Percentiles rank a stretch among this genome's conserved stretches.
phyloP scores from a whole-genome alignment of 208 protist species.

The Crithidia acanthocephali region DNA sequence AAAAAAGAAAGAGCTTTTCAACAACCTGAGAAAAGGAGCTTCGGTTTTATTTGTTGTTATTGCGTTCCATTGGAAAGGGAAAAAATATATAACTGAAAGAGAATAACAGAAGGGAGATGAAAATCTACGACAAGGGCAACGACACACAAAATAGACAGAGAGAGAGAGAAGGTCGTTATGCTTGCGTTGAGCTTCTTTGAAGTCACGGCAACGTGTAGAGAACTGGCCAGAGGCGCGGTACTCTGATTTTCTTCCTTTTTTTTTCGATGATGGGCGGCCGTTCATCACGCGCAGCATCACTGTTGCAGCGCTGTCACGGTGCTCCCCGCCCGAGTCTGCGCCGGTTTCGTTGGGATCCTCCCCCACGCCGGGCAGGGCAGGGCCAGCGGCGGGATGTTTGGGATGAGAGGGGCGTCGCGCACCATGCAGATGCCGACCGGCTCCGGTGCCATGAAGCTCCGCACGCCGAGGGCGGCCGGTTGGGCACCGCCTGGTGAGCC shows the following conservation, averaged over 20 bases:
- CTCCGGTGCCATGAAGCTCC: conserved; percentile 39
- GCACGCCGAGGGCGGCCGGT: conserved; percentile 34
- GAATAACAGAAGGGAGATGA: background rate
- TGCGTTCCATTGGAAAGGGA: conserved; percentile 14
- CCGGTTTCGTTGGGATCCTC: conserved; percentile 26
- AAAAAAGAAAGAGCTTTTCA: conserved; percentile 7
- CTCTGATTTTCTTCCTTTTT: background rate
- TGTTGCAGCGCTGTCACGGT: background rate
- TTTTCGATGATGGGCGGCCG: background rate
- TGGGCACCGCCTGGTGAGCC: conserved; percentile 25
- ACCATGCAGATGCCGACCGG: conserved; percentile 47
- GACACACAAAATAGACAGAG: too few species aligned
- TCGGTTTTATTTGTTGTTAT: conserved; percentile 1
- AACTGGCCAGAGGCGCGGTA: background rate
- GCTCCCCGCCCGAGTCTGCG: background rate
- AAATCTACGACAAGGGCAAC: background rate
- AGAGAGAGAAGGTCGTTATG: too few species aligned
- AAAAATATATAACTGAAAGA: conserved; percentile 11
- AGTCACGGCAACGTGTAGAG: too few species aligned
- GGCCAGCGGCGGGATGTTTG: conserved; percentile 39
- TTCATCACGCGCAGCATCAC: background rate
- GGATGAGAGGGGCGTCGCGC: conserved; percentile 29
- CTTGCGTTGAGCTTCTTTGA: too few species aligned
- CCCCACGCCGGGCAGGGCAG: conserved; percentile 46
- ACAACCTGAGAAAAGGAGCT: background rate